These are phyloP conservation scores for Ceratocystis ficicola DNA, from an alignment of 2,329 filamentous ascomycete genomes.

Conservation along the genomic window DNA sequence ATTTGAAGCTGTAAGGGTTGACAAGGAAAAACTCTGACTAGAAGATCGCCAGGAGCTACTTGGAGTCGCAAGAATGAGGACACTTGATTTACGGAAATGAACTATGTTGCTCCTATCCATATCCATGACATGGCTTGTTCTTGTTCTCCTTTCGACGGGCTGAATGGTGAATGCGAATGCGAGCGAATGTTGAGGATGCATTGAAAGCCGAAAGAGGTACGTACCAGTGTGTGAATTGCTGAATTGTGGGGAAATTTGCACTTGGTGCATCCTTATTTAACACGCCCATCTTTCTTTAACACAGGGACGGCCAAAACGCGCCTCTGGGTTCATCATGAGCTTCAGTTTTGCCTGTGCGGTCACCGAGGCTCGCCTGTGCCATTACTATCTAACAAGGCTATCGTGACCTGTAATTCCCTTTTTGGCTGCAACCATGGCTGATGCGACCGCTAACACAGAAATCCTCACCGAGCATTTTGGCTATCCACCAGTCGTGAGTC, in stretches of 20 bases:
- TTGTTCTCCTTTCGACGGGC: not conserved
- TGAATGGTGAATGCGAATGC: not conserved
- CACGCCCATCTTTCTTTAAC: not conserved
- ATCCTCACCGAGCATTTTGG: slow-evolving; percentile 92
- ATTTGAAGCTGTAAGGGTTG: not conserved
- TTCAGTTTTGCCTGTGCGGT: not conserved
- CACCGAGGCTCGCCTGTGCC: not conserved
- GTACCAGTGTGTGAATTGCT: not conserved
- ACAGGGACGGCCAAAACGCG: slow-evolving; percentile 4
- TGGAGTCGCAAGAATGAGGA: not conserved
- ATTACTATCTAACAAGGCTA: not conserved
- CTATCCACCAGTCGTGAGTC: slow-evolving; percentile 75
- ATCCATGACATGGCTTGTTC: not conserved
- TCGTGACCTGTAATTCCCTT: not conserved
- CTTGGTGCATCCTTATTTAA: not conserved
- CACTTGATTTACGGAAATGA: not conserved
- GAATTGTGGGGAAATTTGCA: not conserved
- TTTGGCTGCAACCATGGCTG: slow-evolving; percentile 16
- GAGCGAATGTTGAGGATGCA: not conserved
- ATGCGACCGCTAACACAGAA: slow-evolving; percentile 39
- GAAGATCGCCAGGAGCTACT: too few relatives aligned
- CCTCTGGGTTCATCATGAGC: not conserved
- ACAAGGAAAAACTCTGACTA: too few relatives aligned
- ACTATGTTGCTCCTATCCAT: not conserved
- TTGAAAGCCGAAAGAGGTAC: not conserved